Base-by-base conservation (phyloP, 306 rosid species). In the Glycine latifolia region DNA sequence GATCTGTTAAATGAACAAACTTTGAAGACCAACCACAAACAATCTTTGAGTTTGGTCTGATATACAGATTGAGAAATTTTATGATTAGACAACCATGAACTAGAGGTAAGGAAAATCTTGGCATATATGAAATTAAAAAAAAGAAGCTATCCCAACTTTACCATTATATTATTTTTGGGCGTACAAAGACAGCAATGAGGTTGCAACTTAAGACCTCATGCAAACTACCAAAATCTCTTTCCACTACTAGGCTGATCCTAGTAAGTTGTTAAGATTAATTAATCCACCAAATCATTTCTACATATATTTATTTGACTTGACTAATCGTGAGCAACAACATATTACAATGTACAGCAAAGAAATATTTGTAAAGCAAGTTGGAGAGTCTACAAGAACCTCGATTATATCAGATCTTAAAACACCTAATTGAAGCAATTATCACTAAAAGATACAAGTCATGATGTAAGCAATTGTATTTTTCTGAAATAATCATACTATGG, bases 1-100 rank as follows among this genome's bases (percentile, higher is more conserved):
- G 13, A 66, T 66, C 3, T 65, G 52, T 54, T 53, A 66, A 43
- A 60, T 6, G 37, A 31, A 58, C 53, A 31, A 39, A 52, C 41
- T 65, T 65, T 10, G 7, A 47, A 53, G 67, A 53, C 55, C 13
- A 52, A 49, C 20, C 48, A 47, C 82, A 79, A 44, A 54, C 8
- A 35, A 26, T 26, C 31, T 0, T 66, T 52, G 62, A 81, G 76
- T 82, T 82, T 12, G 50, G 75, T 15, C 20, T 7, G 61, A 75
- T 12, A 14, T 44, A 31, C 47, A 10, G 12, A 49, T 7, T 26
- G 1, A 26, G 31, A 26, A 26, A 26, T 26, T 2, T 26, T 26
- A 26, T 26, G 31, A 26, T 20, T 37, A 52, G 53, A 56, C 66
- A 75, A 49, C 7, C 60, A 55, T 8, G 65, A 56, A 33, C 55